These are phyloP conservation scores for Naganishia kalamii DNA, from an alignment of 768 basidiomycete species.

Conservation along the genomic window DNA sequence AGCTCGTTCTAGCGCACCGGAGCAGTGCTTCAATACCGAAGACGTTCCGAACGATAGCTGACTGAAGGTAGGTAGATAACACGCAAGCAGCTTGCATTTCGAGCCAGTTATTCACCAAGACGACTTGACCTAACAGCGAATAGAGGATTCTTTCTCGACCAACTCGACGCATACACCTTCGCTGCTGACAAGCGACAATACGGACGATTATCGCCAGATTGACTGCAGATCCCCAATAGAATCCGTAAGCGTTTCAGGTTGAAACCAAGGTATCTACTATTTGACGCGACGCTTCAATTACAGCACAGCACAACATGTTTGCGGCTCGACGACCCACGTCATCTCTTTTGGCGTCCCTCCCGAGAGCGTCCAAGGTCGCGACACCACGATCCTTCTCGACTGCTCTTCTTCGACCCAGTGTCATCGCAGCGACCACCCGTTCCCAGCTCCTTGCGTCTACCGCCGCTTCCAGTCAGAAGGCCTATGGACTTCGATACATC, in stretches of 20 bases:
- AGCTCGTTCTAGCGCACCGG: too few relatives aligned
- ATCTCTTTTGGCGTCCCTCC: neutral
- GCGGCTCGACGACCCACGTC: conserved; percentile 4
- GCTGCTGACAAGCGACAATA: neutral
- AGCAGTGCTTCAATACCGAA: too few relatives aligned
- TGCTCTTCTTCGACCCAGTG: conserved; percentile 9
- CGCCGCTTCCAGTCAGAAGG: neutral
- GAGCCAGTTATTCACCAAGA: too few relatives aligned
- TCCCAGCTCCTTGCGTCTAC: neutral
- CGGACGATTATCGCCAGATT: neutral
- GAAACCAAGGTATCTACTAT: neutral
- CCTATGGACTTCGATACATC: conserved; percentile 22
- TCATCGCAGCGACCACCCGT: neutral
- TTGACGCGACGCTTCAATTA: neutral
- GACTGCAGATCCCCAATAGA: too few relatives aligned
- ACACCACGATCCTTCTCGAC: neutral
- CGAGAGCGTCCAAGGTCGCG: neutral
- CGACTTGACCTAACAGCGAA: too few relatives aligned
- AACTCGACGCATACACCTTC: neutral
- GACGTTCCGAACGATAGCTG: too few relatives aligned
- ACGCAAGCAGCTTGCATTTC: too few relatives aligned
- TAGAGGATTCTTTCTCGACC: too few relatives aligned
- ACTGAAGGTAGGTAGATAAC: too few relatives aligned
- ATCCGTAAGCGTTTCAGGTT: neutral
- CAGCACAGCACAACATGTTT: neutral